Percentiles rank a stretch among this genome's conserved stretches.
Conservation (phyloP, 2,329 filamentous ascomycete genomes). For the Diaporthe vexans region DNA sequence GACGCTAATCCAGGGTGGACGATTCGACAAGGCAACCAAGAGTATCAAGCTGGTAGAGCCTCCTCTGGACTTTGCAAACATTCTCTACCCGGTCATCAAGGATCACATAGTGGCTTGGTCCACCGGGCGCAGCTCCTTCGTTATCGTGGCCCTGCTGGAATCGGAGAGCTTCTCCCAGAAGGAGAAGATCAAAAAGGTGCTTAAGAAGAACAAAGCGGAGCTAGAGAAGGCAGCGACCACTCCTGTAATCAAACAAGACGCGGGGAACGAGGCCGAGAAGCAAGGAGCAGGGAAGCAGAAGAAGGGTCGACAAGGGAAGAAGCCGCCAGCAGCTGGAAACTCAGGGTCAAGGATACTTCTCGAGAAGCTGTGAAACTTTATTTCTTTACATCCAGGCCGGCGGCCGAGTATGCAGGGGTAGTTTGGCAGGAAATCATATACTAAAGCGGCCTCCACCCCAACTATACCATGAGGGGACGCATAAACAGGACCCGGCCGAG, state of each 20-base stretch:
- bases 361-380: slow-evolving; percentile 62
- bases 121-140: slow-evolving; percentile 86
- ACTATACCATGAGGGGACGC: neutral
- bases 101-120: slow-evolving; percentile 85
- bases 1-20: slow-evolving; percentile 89
- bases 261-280: slow-evolving; percentile 63
- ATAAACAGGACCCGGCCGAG: slow-evolving; percentile 15
- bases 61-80: slow-evolving; percentile 82
- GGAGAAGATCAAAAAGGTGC: slow-evolving; percentile 74
- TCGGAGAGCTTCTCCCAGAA: slow-evolving; percentile 77
- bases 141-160: slow-evolving; percentile 86
- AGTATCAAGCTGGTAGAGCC: slow-evolving; percentile 80
- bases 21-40: slow-evolving; percentile 82
- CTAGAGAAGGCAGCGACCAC: slow-evolving; percentile 76
- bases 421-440: slow-evolving; percentile 32
- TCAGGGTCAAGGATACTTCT: slow-evolving; percentile 73
- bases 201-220: slow-evolving; percentile 80
- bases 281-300: slow-evolving; percentile 60
- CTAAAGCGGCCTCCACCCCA: slow-evolving; percentile 21
- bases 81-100: slow-evolving; percentile 86
- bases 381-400: neutral
- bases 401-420: slow-evolving; percentile 18
- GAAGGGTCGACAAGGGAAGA: slow-evolving; percentile 57
- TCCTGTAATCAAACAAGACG: slow-evolving; percentile 60
- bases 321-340: slow-evolving; percentile 66